Evolutionary conservation across 345 rosid species (phyloP), one percentile per base, ranked within the genome.

Genomic region (Gossypioides kirkii): DNA sequence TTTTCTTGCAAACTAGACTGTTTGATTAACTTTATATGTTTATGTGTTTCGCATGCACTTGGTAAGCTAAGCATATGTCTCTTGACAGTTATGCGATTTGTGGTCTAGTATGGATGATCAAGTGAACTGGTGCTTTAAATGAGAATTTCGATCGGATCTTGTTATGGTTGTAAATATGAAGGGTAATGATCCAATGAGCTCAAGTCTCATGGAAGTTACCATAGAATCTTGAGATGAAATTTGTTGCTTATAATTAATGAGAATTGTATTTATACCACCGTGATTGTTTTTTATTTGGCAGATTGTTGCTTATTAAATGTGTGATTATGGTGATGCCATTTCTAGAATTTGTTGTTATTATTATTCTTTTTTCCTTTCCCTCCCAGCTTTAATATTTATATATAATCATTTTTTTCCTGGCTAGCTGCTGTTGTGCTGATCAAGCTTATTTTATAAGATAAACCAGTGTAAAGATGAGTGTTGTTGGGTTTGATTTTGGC

Each of bases 401-500:
- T 54, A 8, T 25, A 28, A 10, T n/a, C 32, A 16, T 66, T 45
- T 6, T 43, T 17, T 61, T 8, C 16, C 71, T 42, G 52, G 6
- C 62, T 3, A 28, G 71, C 52, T 58, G 42, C 11, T 7, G 73
- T 22, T 71, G 12, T 46, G 14, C 14, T 46, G 50, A 46, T 8
- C 38, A 12, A 47, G 43, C 79, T 59, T 68, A 8, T 41, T 43
- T 9, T 63, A 10, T 41, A n/a, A 67, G 11, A 13, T 67, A 73
- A 46, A 49, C 63, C 10, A 18, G 61, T 59, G 4, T 25, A 62
- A 12, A 69, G 71, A 95, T 95, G 99, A 95, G 99, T n/a, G 99
- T 95, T 56, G 97, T 92, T 12, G 99, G 99, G 25, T 92, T 95
- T 80, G 99, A 95, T 80, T 86, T 92, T 61, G 99, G 99, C 46